phyloP scores from a whole-genome alignment of 139 green algal species.

The Dunaliella primolecta region DNA sequence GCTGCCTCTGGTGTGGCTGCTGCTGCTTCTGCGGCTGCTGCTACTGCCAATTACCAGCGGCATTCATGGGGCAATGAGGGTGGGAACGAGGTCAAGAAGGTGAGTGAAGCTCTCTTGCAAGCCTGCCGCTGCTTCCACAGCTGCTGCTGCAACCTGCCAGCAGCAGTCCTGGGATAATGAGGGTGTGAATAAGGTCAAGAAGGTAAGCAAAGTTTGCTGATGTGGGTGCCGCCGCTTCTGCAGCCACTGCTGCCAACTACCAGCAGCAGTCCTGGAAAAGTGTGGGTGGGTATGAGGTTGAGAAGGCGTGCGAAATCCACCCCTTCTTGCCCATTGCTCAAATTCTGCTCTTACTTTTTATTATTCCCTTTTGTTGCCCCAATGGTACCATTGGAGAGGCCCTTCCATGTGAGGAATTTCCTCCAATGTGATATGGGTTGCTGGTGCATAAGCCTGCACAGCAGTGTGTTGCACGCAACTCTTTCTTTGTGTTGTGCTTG shows the following conservation, averaged over 20 bases:
- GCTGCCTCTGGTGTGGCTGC: background rate
- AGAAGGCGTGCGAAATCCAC: background rate
- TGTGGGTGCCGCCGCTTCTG: background rate
- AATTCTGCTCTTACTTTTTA: no score
- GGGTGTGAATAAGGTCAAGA: background rate
- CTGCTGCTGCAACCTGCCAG: background rate
- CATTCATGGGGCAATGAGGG: background rate
- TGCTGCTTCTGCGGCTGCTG: background rate
- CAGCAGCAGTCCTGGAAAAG: background rate
- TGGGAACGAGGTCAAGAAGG: background rate
- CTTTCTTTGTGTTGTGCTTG: no score
- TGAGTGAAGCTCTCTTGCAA: background rate
- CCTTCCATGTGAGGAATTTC: no score
- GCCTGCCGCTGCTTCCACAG: background rate
- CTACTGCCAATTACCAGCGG: background rate
- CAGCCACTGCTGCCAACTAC: background rate
- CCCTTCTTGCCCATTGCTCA: no score
- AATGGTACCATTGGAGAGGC: no score
- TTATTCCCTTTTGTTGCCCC: no score
- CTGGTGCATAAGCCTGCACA: no score
- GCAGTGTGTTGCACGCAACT: no score
- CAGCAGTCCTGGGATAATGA: background rate
- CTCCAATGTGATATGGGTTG: no score
- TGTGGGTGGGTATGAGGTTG: background rate
- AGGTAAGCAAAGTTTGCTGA: background rate